Base-by-base conservation (phyloP, 2,329 filamentous ascomycete genomes). In the Trichoderma sp. region DNA sequence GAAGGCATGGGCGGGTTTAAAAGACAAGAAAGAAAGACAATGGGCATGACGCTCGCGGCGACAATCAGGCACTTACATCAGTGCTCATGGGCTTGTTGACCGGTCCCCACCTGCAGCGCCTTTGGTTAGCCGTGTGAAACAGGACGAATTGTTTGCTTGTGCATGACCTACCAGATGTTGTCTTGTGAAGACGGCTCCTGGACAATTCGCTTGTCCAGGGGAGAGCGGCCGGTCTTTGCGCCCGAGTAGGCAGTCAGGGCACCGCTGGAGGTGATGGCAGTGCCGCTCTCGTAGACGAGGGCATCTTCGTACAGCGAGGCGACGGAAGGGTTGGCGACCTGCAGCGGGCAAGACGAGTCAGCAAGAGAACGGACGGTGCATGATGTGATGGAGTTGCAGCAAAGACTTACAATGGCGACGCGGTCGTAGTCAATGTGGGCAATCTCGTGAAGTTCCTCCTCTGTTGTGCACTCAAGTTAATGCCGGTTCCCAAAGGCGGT, bases 391-490 rank as follows among this genome's bases (percentile, higher is more conserved):
- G n/a, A 29, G 45, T 17, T 27, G 9, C 1, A 29, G 2, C 35
- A 25, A 25, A n/a, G 17, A 71, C 92, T 80, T 87, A 97, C 94
- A 86, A 99, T 99, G 71, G 95, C 92, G 77, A 99, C 95, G 78
- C 93, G 92, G 83, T 98, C 92, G 80, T 98, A 99, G 87, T 99
- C 95, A 78, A 99, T 99, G 87, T 99, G 94, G 74, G 95, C 95
- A 78, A 91, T 93, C 82, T 97, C 93, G 82, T 98, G 94, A 70
- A 99, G 91, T 81, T 97, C 93, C 84, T 98, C 93, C 84, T 99
- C 86, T 83, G 72, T 64, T 34, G 37, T 7, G 27, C 17, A 39
- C 6, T 17, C 45, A 17, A n/a, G 45, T 63, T 53, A 63, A 63
- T 63, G 19, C 59, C 45, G 17, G 34, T 52, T 52, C 45, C n/a